A percentile compares a stretch with the other conserved stretches of the same genome.
These are phyloP conservation scores for Penicillium bialowiezense DNA, from an alignment of 495 filamentous ascomycete species.

Conservation along the genomic window DNA sequence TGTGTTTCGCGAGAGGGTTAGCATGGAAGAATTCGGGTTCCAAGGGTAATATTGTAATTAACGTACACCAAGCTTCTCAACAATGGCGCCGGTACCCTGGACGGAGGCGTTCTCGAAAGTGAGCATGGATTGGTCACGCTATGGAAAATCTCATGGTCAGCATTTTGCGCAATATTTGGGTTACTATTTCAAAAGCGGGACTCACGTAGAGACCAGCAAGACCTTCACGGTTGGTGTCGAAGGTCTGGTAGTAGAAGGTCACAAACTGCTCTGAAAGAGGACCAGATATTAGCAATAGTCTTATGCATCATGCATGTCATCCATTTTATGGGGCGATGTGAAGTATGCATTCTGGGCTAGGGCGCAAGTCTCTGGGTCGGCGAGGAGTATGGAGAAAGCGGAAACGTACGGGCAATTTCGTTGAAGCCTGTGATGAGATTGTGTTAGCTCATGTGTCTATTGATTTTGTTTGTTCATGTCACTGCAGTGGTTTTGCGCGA, in stretches of 20 bases:
- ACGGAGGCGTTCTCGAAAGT: conserved; percentile 74
- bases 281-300: conserved; percentile 10
- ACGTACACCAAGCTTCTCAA: conserved; percentile 74
- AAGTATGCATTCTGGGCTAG: conserved; percentile 3
- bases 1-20: conserved; percentile 33
- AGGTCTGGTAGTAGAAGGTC: conserved; percentile 82
- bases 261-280: conserved; percentile 70
- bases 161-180: not conserved
- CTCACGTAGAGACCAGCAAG: conserved; percentile 77
- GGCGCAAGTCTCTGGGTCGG: conserved; percentile 5
- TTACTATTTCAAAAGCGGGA: not conserved
- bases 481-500: conserved; percentile 1
- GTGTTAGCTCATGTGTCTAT: conserved; percentile 21
- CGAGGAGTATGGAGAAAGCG: not conserved
- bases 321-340: not conserved
- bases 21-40: too few species aligned
- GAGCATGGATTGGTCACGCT: conserved; percentile 88
- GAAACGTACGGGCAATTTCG: conserved; percentile 53
- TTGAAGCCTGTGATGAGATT: conserved; percentile 43
- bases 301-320: not conserved
- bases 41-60: not conserved
- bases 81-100: conserved; percentile 59
- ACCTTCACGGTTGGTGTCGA: conserved; percentile 62
- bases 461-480: not conserved
- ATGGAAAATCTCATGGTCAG: conserved; percentile 9